These are phyloP conservation scores for Calonectria fujianensis DNA, from an alignment of 2,329 filamentous ascomycete species.

Conservation along the genomic window DNA sequence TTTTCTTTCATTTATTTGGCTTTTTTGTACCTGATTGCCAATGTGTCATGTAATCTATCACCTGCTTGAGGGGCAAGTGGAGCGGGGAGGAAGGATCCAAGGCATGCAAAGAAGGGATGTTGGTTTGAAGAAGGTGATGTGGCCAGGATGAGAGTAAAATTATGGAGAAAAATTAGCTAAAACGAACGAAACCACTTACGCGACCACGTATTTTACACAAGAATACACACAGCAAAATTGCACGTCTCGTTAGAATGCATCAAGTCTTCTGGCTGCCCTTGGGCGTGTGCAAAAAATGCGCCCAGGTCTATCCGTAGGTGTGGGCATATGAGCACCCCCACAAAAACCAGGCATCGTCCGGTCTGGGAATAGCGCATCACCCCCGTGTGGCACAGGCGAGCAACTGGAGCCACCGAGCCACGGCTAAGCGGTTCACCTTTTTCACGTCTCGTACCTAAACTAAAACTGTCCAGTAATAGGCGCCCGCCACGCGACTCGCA, in stretches of 20 bases:
- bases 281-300: slow-evolving; percentile 25
- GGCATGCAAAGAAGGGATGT: slow-evolving; percentile 16
- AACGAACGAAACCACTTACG: background rate
- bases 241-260: background rate
- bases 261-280: slow-evolving; percentile 2
- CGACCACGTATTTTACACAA: background rate
- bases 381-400: slow-evolving; percentile 36
- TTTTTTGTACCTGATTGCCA: background rate
- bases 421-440: slow-evolving; percentile 40
- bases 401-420: slow-evolving; percentile 33
- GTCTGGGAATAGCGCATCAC: slow-evolving; percentile 45
- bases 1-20: background rate
- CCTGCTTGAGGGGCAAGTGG: slow-evolving; percentile 22
- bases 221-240: background rate
- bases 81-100: background rate
- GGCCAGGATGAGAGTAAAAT: background rate
- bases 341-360: slow-evolving; percentile 34
- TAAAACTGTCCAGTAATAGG: slow-evolving; percentile 42
- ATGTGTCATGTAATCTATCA: slow-evolving; percentile 5
- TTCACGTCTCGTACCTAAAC: slow-evolving; percentile 29
- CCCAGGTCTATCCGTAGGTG: slow-evolving; percentile 32
- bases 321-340: slow-evolving; percentile 45
- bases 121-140: background rate
- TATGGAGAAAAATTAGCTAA: background rate
- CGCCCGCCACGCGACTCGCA: slow-evolving; percentile 36